A percentile compares a stretch with the other conserved stretches of the same genome.
These are phyloP conservation scores for Inga oerstediana DNA, from an alignment of 306 rosid species.

Conservation along the genomic window DNA sequence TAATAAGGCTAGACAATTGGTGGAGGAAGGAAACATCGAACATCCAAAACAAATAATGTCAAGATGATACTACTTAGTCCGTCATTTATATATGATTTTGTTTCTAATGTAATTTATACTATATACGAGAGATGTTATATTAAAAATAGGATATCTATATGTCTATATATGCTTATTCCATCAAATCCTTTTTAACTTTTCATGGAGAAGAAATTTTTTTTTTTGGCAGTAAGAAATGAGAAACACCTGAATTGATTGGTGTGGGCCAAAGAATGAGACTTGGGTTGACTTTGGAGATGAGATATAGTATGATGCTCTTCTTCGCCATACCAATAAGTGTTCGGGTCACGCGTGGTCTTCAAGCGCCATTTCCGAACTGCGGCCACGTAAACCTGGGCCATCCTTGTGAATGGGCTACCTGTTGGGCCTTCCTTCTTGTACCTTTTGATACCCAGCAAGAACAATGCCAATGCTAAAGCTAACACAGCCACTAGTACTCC, in stretches of 20 bases:
- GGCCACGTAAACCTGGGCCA: slow-evolving; percentile 33
- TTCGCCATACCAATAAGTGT: not conserved
- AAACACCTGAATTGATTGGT: not conserved
- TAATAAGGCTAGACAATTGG: too few species aligned
- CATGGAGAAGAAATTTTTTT: not conserved
- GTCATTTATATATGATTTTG: too few species aligned
- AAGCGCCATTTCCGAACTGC: not conserved
- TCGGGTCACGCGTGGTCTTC: not conserved
- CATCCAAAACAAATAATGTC: too few species aligned
- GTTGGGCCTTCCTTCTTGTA: slow-evolving; percentile 49
- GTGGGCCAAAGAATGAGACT: not conserved
- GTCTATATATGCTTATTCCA: not conserved
- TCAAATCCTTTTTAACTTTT: not conserved
- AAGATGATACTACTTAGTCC: not conserved
- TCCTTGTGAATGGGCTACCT: slow-evolving; percentile 60
- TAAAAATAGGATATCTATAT: too few species aligned
- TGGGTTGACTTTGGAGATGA: slow-evolving; percentile 25
- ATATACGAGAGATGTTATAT: too few species aligned
- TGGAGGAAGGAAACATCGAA: too few species aligned
- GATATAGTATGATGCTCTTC: not conserved
- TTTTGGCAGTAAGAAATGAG: not conserved
- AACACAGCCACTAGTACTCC: not conserved
- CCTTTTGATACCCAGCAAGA: slow-evolving; percentile 54
- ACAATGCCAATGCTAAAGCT: slow-evolving; percentile 7
- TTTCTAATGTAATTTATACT: too few species aligned